Percentiles rank a stretch among this genome's conserved stretches.
phyloP scores from a whole-genome alignment of 305 asterid species.

The Fraxinus albicans region DNA sequence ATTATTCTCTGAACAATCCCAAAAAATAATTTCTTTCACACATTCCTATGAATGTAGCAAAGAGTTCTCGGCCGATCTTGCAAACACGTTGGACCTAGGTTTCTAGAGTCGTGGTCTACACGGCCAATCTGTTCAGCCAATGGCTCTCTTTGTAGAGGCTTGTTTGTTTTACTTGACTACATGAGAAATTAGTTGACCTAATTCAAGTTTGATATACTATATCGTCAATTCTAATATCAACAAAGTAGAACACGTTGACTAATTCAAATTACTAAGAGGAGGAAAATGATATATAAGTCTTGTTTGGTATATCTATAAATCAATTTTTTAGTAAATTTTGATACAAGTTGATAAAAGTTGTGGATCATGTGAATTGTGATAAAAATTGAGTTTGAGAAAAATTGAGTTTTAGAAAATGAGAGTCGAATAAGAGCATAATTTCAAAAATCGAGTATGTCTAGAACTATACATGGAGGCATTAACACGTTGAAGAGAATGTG shows the following conservation, averaged over 20 bases:
- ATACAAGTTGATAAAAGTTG: too few species aligned
- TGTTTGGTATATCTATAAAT: not conserved
- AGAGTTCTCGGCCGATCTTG: not conserved
- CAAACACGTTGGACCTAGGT: not conserved
- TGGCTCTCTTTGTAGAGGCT: not conserved
- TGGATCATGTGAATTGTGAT: not conserved
- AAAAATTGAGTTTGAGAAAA: not conserved
- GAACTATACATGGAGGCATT: not conserved
- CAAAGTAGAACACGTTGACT: not conserved
- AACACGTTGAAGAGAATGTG: not conserved
- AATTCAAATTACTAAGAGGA: not conserved
- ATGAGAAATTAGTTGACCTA: not conserved
- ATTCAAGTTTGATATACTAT: not conserved
- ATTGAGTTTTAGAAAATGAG: not conserved
- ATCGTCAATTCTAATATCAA: too few species aligned
- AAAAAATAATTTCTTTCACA: not conserved
- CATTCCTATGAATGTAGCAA: not conserved
- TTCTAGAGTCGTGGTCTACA: not conserved
- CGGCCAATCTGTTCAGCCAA: not conserved
- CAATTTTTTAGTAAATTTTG: too few species aligned
- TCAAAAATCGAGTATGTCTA: not conserved
- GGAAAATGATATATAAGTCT: not conserved
- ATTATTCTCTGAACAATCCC: not conserved
- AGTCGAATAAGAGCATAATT: not conserved
- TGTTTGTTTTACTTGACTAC: not conserved